Percentiles rank a stretch among this genome's conserved stretches.
Conservation (phyloP, 176 grass and related monocot species). For the Phyllostachys edulis region DNA sequence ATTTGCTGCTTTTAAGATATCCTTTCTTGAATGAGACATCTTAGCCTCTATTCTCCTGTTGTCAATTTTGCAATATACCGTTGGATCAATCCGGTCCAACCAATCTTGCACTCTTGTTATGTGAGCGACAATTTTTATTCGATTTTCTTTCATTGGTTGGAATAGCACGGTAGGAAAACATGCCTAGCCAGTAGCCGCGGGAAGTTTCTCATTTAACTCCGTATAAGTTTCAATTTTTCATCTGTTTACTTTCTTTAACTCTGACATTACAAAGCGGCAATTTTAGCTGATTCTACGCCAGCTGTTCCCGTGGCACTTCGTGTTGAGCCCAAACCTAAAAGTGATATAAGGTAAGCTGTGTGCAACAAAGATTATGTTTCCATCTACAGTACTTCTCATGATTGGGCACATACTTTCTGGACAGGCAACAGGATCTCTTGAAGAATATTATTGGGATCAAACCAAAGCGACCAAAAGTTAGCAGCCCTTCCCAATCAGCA, state of each 20-base stretch:
- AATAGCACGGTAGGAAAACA: conserved; percentile 1
- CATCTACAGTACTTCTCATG: neutral
- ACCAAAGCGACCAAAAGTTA: conserved; percentile 63
- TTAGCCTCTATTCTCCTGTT: conserved; percentile 7
- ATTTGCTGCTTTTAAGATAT: conserved; percentile 99
- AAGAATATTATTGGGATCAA: conserved; percentile 87
- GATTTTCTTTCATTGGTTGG: neutral
- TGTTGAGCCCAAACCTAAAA: conserved; percentile 93
- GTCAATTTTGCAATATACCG: neutral
- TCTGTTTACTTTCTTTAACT: conserved; percentile 52
- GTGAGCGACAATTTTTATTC: neutral
- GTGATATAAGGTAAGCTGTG: conserved; percentile 70
- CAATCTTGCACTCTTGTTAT: neutral
- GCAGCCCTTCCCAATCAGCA: conserved; percentile 25
- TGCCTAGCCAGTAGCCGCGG: neutral
- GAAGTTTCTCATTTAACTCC: neutral
- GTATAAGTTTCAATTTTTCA: neutral
- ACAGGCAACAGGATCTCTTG: conserved; percentile 85
- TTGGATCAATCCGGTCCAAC: neutral
- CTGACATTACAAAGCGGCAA: conserved; percentile 72
- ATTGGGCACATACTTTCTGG: neutral
- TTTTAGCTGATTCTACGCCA: conserved; percentile 75
- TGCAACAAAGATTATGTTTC: neutral
- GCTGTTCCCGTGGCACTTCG: conserved; percentile 66
- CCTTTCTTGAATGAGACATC: conserved; percentile 39